Evolutionary conservation across 2,329 filamentous ascomycete species (phyloP), one percentile per base, ranked within the genome.

Genomic region (Fusarium circinatum): DNA sequence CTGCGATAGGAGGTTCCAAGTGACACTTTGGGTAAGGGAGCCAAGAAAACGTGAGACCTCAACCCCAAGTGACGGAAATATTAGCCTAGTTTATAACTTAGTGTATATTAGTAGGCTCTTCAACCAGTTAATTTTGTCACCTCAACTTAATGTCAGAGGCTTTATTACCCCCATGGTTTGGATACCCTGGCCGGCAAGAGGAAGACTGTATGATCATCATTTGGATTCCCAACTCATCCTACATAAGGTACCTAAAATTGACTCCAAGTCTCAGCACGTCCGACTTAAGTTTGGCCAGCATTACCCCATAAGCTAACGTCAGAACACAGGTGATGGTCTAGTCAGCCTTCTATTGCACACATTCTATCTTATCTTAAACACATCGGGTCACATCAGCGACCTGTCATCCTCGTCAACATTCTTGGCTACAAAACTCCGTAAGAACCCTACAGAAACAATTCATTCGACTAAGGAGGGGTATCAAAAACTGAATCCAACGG

Each of bases 1-100:
- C 44, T 47, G 24, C 62, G 71, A 68, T 68, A 62, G 38, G 62
- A 71, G 71, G 48, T 62, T 71, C 52, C 54, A 68, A 64, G 71
- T 73, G 66, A 74, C 66, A 57, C 47, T 56, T 34, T n/a, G 9
- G 30, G 30, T 34, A 34, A 30, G 30, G n/a, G 47, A 17, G 47
- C 28, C 47, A 49, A 49, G 47, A 15, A 49, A 49, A 51, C 17
- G n/a, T 20, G n/a, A 51, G 22, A 51, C 30, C 48, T 34, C 8
- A 15, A 20, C n/a, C 30, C 32, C 8, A 51, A 20, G 48, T 32
- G 17, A 51, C 30, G 30, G 24, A 34, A 34, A 24, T 34, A 24
- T 32, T 24, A 34, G 30, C 17, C 48, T 34, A 24, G 48, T 34
- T 34, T n/a, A n/a, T n/a, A n/a, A n/a, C n/a, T n/a, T 14, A 34